Conservation (phyloP, 208 protist genomes). For the Leishmania tropica region DNA sequence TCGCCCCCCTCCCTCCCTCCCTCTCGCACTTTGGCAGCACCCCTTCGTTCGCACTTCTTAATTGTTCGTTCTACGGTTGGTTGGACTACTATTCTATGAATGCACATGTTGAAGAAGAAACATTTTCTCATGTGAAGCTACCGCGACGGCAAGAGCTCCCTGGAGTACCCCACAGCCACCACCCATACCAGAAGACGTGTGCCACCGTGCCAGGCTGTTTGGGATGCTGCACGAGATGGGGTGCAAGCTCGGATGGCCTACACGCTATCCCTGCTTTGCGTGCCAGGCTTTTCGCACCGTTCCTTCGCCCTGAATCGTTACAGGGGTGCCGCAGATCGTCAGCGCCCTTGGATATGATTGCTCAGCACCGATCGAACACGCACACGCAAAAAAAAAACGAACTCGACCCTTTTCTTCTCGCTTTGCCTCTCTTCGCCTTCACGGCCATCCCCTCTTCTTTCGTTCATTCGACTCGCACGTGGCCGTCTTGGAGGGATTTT, state of each 20-base stretch:
- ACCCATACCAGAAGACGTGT: neutral
- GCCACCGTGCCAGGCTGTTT: neutral
- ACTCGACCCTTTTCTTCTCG: neutral
- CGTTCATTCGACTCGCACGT: neutral
- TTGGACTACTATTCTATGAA: neutral
- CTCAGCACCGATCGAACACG: neutral
- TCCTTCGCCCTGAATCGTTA: neutral
- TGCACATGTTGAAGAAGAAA: constrained; percentile 2
- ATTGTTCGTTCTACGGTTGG: neutral
- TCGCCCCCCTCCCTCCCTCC: neutral
- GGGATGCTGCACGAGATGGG: neutral
- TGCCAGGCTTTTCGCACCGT: neutral
- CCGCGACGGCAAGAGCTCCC: neutral
- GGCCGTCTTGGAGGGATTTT: neutral
- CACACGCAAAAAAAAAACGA: neutral
- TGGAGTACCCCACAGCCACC: neutral
- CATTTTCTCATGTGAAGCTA: neutral
- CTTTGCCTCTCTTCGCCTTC: neutral
- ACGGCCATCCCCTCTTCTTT: neutral
- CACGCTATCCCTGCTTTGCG: neutral
- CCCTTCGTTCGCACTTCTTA: constrained; percentile 4
- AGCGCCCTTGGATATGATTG: no score
- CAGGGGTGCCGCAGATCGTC: neutral
- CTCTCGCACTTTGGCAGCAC: neutral
- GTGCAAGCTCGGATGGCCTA: neutral